Percentiles rank a stretch among this genome's conserved stretches.
Conservation (phyloP, 2,329 filamentous ascomycete genomes). For the Paecilomyces sp. region DNA sequence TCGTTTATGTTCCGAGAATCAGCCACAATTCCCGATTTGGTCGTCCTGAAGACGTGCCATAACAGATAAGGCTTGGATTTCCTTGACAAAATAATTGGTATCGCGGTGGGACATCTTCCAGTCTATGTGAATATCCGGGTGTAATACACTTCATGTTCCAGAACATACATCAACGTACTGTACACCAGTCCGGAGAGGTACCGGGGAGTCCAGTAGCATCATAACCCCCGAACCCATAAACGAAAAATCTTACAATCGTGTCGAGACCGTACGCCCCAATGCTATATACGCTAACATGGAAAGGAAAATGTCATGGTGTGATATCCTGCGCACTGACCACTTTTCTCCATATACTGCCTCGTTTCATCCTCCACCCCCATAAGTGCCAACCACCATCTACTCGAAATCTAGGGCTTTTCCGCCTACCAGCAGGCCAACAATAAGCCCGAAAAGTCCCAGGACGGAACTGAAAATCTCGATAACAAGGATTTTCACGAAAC, state of each 20-base stretch:
- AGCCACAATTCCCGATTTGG: neutral
- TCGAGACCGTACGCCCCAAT: conserved; percentile 32
- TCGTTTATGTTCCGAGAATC: neutral
- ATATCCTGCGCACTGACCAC: conserved; percentile 15
- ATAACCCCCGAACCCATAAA: conserved; percentile 16
- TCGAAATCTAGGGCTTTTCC: conserved; percentile 72
- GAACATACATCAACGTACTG: conserved; percentile 12
- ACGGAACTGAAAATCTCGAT: conserved; percentile 99
- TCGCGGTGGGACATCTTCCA: neutral
- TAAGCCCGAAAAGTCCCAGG: conserved; percentile 89
- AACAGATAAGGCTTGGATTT: neutral
- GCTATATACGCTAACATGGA: conserved; percentile 28
- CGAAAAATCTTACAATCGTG: conserved; percentile 18
- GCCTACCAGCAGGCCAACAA: conserved; percentile 83
- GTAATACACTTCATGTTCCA: neutral
- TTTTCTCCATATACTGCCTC: conserved; percentile 8
- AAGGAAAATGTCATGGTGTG: conserved; percentile 14
- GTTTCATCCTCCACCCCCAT: neutral
- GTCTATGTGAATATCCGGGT: neutral
- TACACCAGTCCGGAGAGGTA: conserved; percentile 11
- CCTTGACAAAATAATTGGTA: neutral
- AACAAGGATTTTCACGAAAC: conserved; percentile 97
- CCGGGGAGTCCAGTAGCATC: conserved; percentile 16
- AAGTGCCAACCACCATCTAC: conserved; percentile 10
- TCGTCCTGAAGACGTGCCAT: neutral